Percentiles rank a stretch among this genome's conserved stretches.
Conservation (phyloP, 441 rosid species). For the Croton setiger region DNA sequence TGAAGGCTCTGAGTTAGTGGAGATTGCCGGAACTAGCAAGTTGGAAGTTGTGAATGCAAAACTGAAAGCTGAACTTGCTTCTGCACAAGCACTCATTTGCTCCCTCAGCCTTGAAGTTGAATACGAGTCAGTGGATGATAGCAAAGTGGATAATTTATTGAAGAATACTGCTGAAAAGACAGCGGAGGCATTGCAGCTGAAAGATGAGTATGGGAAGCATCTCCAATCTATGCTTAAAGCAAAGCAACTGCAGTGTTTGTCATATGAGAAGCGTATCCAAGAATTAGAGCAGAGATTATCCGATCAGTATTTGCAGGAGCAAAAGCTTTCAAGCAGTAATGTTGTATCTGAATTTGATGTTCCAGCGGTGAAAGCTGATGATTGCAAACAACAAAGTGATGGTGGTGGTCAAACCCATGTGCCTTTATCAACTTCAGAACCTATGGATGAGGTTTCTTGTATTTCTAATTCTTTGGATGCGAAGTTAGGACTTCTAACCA, state of each 20-base stretch:
- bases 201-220: conserved; percentile 77
- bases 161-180: conserved; percentile 87
- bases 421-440: conserved; percentile 63
- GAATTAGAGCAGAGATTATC: conserved; percentile 90
- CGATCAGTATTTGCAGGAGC: conserved; percentile 60
- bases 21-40: conserved; percentile 96
- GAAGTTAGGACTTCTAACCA: conserved; percentile 45
- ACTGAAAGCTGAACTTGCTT: conserved; percentile 98
- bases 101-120: conserved; percentile 63
- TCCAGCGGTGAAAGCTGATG: conserved; percentile 34
- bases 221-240: conserved; percentile 69
- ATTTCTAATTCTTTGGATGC: conserved; percentile 58
- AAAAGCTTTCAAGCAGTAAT: conserved; percentile 46
- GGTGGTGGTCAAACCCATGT: conserved; percentile 42
- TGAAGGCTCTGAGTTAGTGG: conserved; percentile 63
- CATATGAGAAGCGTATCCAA: conserved; percentile 91
- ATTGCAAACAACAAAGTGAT: conserved; percentile 44
- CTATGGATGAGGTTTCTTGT: conserved; percentile 97
- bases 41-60: conserved; percentile 97
- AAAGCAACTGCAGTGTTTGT: conserved; percentile 70
- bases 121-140: conserved; percentile 65
- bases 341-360: conserved; percentile 43
- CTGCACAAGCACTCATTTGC: conserved; percentile 81
- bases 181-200: conserved; percentile 76
- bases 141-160: conserved; percentile 47